Conservation (phyloP, 2,329 filamentous ascomycete genomes). For the Cercospora nicotianae region DNA sequence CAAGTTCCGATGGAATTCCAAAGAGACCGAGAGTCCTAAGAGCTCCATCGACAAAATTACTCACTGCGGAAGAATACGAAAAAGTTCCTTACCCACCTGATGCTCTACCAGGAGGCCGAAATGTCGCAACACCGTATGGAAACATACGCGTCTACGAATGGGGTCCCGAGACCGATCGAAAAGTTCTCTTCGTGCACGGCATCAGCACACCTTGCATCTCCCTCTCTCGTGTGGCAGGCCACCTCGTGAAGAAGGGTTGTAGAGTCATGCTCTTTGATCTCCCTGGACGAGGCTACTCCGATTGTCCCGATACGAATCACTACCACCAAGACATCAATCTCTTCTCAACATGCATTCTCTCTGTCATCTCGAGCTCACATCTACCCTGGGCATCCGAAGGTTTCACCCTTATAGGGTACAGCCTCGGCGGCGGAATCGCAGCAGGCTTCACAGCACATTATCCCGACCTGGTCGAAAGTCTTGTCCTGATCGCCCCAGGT, state of each 20-base stretch:
- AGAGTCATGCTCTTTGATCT: conserved; percentile 79
- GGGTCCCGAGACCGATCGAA: conserved; percentile 69
- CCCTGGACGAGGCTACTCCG: conserved; percentile 76
- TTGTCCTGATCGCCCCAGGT: conserved; percentile 76
- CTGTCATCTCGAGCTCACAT: conserved; percentile 68
- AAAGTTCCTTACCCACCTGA: conserved; percentile 64
- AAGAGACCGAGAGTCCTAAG: conserved; percentile 15
- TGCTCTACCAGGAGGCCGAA: conserved; percentile 66
- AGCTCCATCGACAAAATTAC: conserved; percentile 18
- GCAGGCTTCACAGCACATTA: conserved; percentile 70
- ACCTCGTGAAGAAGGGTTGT: conserved; percentile 64
- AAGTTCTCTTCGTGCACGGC: conserved; percentile 74
- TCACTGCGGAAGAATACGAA: conserved; percentile 24
- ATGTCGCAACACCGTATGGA: conserved; percentile 70
- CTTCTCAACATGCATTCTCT: conserved; percentile 70
- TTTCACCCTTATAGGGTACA: conserved; percentile 77
- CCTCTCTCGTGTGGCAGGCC: conserved; percentile 64
- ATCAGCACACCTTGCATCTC: conserved; percentile 76
- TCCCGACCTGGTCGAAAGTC: conserved; percentile 63
- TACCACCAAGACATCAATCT: conserved; percentile 72
- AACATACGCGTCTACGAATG: conserved; percentile 75
- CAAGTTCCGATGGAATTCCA: conserved; percentile 13
- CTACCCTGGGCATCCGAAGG: conserved; percentile 59
- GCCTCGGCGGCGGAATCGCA: conserved; percentile 72
- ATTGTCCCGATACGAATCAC: conserved; percentile 65